These are phyloP conservation scores for Plenodomus tracheiphilus DNA, from an alignment of 2,329 filamentous ascomycete species.

Conservation along the genomic window DNA sequence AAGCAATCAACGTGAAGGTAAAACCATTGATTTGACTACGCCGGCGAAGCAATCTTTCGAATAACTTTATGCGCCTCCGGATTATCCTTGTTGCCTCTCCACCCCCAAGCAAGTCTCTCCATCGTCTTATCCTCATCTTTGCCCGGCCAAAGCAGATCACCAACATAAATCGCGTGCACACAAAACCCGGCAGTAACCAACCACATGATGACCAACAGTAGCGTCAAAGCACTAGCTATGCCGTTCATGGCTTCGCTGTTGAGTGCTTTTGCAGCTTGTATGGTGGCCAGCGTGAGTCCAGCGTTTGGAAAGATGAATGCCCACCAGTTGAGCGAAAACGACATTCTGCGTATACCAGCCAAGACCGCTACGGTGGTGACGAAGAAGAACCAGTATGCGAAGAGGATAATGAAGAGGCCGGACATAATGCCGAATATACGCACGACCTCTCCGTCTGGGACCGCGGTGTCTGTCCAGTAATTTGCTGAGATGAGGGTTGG, in stretches of 20 bases:
- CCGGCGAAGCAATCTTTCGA: not conserved
- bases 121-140: constrained; percentile 41
- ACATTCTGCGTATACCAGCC: constrained; percentile 46
- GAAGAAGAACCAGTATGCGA: constrained; percentile 57
- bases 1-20: not conserved
- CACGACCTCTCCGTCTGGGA: constrained; percentile 43
- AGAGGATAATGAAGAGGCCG: constrained; percentile 53
- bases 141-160: constrained; percentile 61
- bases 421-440: constrained; percentile 49
- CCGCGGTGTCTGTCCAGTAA: constrained; percentile 36
- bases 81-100: constrained; percentile 22
- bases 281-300: constrained; percentile 63
- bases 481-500: constrained; percentile 39
- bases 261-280: constrained; percentile 59
- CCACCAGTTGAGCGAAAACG: constrained; percentile 51
- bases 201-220: constrained; percentile 60
- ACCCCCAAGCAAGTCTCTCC: constrained; percentile 29
- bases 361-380: constrained; percentile 47
- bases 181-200: constrained; percentile 56
- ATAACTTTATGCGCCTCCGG: constrained; percentile 13
- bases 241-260: constrained; percentile 57
- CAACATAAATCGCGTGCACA: constrained; percentile 53
- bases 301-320: constrained; percentile 69
- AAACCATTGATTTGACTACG: not conserved
- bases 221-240: constrained; percentile 59